Evolutionary conservation across 2,329 filamentous ascomycete species (phyloP).

Genomic region (Curvularia verruculosa): DNA sequence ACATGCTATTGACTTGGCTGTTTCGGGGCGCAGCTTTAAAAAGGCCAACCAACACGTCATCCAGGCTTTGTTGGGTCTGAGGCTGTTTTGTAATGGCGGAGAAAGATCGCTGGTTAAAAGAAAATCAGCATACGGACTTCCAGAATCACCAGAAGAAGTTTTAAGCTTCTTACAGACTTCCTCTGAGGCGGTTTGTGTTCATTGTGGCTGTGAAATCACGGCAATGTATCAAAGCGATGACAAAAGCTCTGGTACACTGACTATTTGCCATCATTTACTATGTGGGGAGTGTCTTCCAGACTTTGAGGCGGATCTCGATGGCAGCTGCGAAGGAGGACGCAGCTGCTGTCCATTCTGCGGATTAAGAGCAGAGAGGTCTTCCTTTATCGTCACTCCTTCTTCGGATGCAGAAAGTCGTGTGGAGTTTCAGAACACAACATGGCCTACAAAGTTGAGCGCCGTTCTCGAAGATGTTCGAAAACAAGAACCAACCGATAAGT

Average conservation of each 20-base stretch:
- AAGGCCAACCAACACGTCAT: conserved; percentile 21
- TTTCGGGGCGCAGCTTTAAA: conserved; percentile 11
- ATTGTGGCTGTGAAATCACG: conserved; percentile 13
- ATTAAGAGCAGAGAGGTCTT: not conserved
- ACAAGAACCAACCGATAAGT: not conserved
- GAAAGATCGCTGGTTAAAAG: not conserved
- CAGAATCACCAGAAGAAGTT: conserved; percentile 11
- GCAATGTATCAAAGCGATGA: conserved; percentile 9
- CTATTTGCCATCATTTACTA: conserved; percentile 40
- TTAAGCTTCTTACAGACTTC: conserved; percentile 18
- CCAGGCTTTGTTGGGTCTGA: conserved; percentile 25
- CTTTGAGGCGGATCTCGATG: conserved; percentile 20
- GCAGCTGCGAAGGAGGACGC: conserved; percentile 8
- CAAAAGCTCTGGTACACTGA: conserved; percentile 12
- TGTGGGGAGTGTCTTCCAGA: conserved; percentile 44
- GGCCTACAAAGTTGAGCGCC: not conserved
- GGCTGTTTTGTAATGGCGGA: conserved; percentile 38
- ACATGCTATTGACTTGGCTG: conserved; percentile 14
- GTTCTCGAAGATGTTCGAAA: not conserved
- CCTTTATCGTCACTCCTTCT: not conserved
- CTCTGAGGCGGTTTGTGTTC: conserved; percentile 6
- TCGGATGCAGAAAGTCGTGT: not conserved
- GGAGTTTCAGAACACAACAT: not conserved
- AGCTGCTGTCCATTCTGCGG: conserved; percentile 24
- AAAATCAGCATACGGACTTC: not conserved